These are phyloP conservation scores for Periconia sp. DNA, from an alignment of 2,329 filamentous ascomycete genomes.

Conservation along the genomic window DNA sequence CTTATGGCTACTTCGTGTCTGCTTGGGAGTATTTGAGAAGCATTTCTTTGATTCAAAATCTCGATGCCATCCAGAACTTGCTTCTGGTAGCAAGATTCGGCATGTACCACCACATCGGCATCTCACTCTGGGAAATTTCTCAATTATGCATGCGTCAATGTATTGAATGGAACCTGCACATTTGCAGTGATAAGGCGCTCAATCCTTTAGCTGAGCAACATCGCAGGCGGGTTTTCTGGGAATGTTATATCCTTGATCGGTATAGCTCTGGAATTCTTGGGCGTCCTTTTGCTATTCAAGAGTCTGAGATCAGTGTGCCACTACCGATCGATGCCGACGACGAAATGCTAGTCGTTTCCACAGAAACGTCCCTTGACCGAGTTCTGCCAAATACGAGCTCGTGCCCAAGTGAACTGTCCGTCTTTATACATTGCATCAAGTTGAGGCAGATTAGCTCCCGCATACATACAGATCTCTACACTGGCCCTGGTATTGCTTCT, in stretches of 20 bases:
- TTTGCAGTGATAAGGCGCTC: slow-evolving; percentile 4
- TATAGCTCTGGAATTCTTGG: slow-evolving; percentile 52
- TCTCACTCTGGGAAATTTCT: slow-evolving; percentile 51
- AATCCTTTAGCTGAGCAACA: slow-evolving; percentile 44
- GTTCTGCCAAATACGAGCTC: slow-evolving; percentile 18
- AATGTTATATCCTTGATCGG: slow-evolving; percentile 53
- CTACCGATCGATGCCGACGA: slow-evolving; percentile 47
- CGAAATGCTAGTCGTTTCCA: slow-evolving; percentile 18
- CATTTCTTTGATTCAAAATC: slow-evolving; percentile 35
- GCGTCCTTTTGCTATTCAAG: slow-evolving; percentile 51
- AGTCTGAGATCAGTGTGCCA: slow-evolving; percentile 46
- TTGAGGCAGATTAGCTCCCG: slow-evolving; percentile 51
- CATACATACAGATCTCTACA: slow-evolving; percentile 42
- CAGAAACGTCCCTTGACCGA: slow-evolving; percentile 13
- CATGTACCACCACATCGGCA: slow-evolving; percentile 52
- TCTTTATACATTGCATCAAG: slow-evolving; percentile 49
- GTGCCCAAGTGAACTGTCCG: slow-evolving; percentile 38
- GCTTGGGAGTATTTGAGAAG: too few species aligned
- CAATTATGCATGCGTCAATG: slow-evolving; percentile 51
- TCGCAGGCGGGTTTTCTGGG: slow-evolving; percentile 52
- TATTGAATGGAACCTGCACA: slow-evolving; percentile 47
- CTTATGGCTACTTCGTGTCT: too few species aligned
- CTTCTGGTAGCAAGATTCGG: slow-evolving; percentile 50
- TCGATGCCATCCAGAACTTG: slow-evolving; percentile 49
- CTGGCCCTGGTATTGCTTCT: neutral